Evolutionary conservation across 2,329 filamentous ascomycete species (phyloP).

Genomic region (Trichoderma koningii): DNA sequence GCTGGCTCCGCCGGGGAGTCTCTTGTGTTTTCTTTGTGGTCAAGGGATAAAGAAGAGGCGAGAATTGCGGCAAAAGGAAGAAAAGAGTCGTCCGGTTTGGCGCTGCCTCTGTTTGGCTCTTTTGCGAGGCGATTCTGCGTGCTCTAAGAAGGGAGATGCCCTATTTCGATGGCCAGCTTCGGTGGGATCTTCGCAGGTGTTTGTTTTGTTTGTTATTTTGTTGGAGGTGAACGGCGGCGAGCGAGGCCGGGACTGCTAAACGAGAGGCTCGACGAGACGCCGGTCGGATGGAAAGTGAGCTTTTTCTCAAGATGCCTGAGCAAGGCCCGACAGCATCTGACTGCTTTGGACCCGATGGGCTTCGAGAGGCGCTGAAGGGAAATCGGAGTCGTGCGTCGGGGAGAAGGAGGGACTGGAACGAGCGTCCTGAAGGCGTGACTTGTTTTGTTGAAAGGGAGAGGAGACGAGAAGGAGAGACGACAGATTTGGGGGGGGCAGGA

Average conservation of each 20-base stretch:
- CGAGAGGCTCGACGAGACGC: slow-evolving; percentile 26
- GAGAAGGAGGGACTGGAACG: slow-evolving; percentile 47
- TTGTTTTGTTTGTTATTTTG: too few relatives aligned
- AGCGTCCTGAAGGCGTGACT: slow-evolving; percentile 42
- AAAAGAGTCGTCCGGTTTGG: slow-evolving; percentile 1
- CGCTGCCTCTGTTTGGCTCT: not conserved
- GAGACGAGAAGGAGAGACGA: slow-evolving; percentile 26
- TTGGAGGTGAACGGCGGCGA: slow-evolving; percentile 7
- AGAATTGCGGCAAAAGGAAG: not conserved
- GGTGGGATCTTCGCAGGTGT: not conserved
- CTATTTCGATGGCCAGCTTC: slow-evolving; percentile 16
- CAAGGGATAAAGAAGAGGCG: slow-evolving; percentile 18
- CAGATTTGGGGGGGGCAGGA: slow-evolving; percentile 23
- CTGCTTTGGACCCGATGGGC: slow-evolving; percentile 25
- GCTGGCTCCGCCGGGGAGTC: slow-evolving; percentile 26
- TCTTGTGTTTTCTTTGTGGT: not conserved
- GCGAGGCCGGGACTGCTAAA: slow-evolving; percentile 12
- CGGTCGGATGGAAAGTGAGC: slow-evolving; percentile 11
- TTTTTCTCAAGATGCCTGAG: slow-evolving; percentile 26
- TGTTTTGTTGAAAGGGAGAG: slow-evolving; percentile 47
- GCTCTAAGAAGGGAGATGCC: slow-evolving; percentile 13
- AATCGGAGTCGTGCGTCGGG: slow-evolving; percentile 20
- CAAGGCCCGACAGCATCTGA: slow-evolving; percentile 27
- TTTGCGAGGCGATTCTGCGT: slow-evolving; percentile 8
- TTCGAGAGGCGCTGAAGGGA: slow-evolving; percentile 27